Base-by-base conservation (phyloP, 192 early-diverging fungal genomes). In the Umbelopsis sp. region DNA sequence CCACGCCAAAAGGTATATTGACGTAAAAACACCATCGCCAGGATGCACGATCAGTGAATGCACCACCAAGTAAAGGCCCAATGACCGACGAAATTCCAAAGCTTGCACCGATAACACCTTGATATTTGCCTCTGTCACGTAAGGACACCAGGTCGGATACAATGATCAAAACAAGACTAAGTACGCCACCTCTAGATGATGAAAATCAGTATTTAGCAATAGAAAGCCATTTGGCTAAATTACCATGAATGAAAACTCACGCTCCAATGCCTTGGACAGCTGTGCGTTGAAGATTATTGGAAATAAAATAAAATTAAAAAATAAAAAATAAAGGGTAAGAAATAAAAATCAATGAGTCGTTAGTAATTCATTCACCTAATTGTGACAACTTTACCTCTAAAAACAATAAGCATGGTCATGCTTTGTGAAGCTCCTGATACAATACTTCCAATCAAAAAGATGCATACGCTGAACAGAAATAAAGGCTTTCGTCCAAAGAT, bases 401-500 rank as follows among this genome's bases (percentile, higher is more conserved):
- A 87, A 67, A 84, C 71, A 75, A 93, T 91, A 13, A 93, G 75
- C 81, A 85, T 80, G n/a, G 68, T 69, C 74, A 86, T 81, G 33
- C 70, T 82, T 23, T 73, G 75, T 37, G 76, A 79, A 12, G 80
- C 71, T 61, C 89, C 93, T 68, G 90, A 93, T 16, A 92, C 77
- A 20, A 83, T 69, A 16, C 86, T 89, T 37, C 92, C 92, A 46
- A 88, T 49, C 66, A 85, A 74, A 72, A 94, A 94, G 46, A 90
- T 71, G 12, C 64, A 49, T 45, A 93, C 80, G 18, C 90, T 83
- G 51, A 85, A 74, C 49, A 95, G 46, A 71, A 91, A 87, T 23
- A 80, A 76, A 3, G 74, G 23, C 73, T 90, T 93, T 58, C 92
- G 84, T 12, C 92, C 93, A 76, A 91, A 92, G 46, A 93, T 91